Evolutionary conservation across 805 yeast species (phyloP).

Genomic region (Metschnikowia koreensis): DNA sequence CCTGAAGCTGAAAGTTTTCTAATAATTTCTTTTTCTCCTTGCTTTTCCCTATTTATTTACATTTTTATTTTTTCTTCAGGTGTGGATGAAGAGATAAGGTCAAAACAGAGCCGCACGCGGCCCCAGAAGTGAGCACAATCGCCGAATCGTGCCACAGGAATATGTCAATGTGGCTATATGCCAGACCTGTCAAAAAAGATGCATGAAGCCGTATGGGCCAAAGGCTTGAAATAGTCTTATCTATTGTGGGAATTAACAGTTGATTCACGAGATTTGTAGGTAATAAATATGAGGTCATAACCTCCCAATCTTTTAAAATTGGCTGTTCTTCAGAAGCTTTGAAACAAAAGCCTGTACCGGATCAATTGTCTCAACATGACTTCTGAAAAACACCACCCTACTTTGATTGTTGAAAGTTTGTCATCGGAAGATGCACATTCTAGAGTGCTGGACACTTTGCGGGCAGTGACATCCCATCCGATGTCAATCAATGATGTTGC

Average conservation of each 20-base stretch:
- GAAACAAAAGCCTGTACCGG: background rate
- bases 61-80: constrained; percentile 9
- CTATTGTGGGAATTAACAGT: constrained; percentile 25
- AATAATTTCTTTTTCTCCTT: no score
- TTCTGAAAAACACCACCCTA: background rate
- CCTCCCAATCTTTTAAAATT: background rate
- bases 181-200: background rate
- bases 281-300: background rate
- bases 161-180: background rate
- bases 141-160: background rate
- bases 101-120: background rate
- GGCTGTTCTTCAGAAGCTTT: background rate
- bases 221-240: constrained; percentile 21
- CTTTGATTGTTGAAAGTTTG: background rate
- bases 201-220: background rate
- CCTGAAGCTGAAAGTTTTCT: no score
- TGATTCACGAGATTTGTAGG: background rate
- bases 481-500: constrained; percentile 28
- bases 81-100: background rate
- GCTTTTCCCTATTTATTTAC: no score
- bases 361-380: background rate
- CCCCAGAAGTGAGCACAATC: background rate
- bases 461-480: constrained; percentile 25
- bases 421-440: background rate
- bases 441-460: constrained; percentile 7